These are phyloP conservation scores for Penicillium macrosclerotiorum DNA, from an alignment of 495 filamentous ascomycete species.

Conservation along the genomic window DNA sequence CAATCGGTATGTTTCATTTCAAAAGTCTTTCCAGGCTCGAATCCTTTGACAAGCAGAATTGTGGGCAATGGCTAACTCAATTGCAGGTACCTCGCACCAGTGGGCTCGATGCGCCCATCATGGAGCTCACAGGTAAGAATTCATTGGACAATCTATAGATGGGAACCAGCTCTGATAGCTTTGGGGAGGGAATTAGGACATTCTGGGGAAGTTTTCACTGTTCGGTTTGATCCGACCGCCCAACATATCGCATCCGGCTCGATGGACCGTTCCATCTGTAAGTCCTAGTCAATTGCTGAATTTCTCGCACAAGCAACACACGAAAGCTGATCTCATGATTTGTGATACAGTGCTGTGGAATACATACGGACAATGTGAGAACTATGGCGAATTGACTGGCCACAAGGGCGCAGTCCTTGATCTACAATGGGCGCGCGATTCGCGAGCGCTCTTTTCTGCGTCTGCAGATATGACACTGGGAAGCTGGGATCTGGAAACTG, in stretches of 20 bases:
- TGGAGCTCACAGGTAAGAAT: constrained; percentile 80
- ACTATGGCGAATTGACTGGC: constrained; percentile 82
- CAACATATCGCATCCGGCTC: constrained; percentile 91
- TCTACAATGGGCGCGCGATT: constrained; percentile 95
- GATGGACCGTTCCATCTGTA: constrained; percentile 90
- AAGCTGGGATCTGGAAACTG: constrained; percentile 91
- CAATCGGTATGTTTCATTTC: constrained; percentile 88
- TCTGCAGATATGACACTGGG: constrained; percentile 90
- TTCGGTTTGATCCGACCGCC: constrained; percentile 83
- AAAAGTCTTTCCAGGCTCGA: too few species aligned
- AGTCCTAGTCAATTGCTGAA: constrained; percentile 21
- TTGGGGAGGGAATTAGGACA: constrained; percentile 51
- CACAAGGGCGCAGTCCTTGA: constrained; percentile 90
- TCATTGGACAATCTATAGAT: not conserved
- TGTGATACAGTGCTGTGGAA: constrained; percentile 76
- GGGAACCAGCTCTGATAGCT: constrained; percentile 6
- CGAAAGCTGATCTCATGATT: constrained; percentile 1
- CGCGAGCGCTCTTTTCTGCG: constrained; percentile 84
- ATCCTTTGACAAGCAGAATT: not conserved
- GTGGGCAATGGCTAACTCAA: constrained; percentile 16
- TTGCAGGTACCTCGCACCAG: constrained; percentile 81
- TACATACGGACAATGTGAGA: constrained; percentile 87
- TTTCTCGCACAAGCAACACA: not conserved
- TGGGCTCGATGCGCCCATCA: constrained; percentile 84
- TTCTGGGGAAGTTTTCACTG: constrained; percentile 82